Evolutionary conservation across 345 rosid species (phyloP).

Genomic region (Syzygium jambos): DNA sequence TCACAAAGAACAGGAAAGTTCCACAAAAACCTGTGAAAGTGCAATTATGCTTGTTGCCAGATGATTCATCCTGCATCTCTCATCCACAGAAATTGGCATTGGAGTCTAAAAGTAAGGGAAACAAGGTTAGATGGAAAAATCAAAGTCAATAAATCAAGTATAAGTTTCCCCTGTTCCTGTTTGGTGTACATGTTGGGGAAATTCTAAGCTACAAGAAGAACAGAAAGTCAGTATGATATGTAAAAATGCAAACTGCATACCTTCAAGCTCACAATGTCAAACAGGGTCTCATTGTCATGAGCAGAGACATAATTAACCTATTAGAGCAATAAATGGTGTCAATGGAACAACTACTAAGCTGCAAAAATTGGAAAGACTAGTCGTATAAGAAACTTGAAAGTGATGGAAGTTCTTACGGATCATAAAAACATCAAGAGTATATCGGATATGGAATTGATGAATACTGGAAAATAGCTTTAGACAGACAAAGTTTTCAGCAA

Average conservation of each 20-base stretch:
- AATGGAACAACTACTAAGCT: background rate
- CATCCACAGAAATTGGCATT: constrained; percentile 59
- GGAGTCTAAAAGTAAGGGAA: constrained; percentile 48
- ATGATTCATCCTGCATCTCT: constrained; percentile 86
- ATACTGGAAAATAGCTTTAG: background rate
- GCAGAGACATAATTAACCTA: constrained; percentile 93
- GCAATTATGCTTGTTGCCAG: constrained; percentile 77
- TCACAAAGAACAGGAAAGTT: background rate
- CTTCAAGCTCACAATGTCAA: constrained; percentile 82
- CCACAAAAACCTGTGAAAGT: constrained; percentile 55
- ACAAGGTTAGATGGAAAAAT: constrained; percentile 1
- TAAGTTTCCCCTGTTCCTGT: background rate
- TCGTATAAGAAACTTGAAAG: background rate
- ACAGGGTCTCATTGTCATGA: constrained; percentile 96
- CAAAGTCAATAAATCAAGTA: background rate
- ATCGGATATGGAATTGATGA: background rate
- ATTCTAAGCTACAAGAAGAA: background rate
- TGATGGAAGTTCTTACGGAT: background rate
- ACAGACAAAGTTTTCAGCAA: background rate
- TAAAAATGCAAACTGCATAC: constrained; percentile 15
- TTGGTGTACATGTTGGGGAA: background rate
- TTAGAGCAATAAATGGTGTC: constrained; percentile 1
- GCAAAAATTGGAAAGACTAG: background rate
- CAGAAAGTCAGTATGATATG: background rate
- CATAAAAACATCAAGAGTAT: background rate